Evolutionary conservation across 2,329 filamentous ascomycete genomes (phyloP).

Genomic region (Aurifilum marmelostoma): DNA sequence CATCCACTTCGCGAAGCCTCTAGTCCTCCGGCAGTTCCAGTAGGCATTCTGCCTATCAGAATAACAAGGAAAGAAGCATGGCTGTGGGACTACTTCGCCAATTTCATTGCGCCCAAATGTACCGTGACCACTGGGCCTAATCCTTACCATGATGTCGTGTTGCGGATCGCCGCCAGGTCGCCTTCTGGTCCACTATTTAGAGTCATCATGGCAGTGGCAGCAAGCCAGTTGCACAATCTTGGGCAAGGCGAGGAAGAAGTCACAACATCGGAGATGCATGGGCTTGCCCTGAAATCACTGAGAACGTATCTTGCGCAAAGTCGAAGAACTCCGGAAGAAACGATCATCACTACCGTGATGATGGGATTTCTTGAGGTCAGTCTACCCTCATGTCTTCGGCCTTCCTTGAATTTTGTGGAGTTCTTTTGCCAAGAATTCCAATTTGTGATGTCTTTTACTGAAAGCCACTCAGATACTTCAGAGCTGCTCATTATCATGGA

Average conservation of each 20-base stretch:
- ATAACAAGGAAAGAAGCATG: slow-evolving; percentile 27
- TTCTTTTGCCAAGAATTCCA: not conserved
- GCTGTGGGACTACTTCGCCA: slow-evolving; percentile 36
- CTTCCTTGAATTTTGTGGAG: too few relatives aligned
- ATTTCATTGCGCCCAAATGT: slow-evolving; percentile 34
- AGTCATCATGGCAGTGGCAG: slow-evolving; percentile 36
- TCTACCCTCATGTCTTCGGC: not conserved
- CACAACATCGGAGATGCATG: slow-evolving; percentile 32
- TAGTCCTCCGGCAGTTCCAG: not conserved
- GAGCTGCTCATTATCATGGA: slow-evolving; percentile 36
- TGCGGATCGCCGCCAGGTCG: slow-evolving; percentile 33
- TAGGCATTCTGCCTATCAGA: not conserved
- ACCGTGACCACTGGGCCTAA: slow-evolving; percentile 34
- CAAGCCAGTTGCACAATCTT: slow-evolving; percentile 36
- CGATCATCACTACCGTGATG: slow-evolving; percentile 34
- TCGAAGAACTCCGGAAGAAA: slow-evolving; percentile 30
- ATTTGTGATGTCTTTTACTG: not conserved
- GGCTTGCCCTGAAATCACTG: slow-evolving; percentile 31
- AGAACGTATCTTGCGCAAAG: slow-evolving; percentile 23
- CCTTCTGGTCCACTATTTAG: slow-evolving; percentile 35
- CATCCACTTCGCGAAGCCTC: not conserved
- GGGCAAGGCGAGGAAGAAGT: slow-evolving; percentile 32
- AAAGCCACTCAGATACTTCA: slow-evolving; percentile 32
- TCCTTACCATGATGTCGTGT: slow-evolving; percentile 35
- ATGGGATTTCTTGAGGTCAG: slow-evolving; percentile 35